phyloP scores from a whole-genome alignment of 306 rosid species.

The Begonia masoniana region DNA sequence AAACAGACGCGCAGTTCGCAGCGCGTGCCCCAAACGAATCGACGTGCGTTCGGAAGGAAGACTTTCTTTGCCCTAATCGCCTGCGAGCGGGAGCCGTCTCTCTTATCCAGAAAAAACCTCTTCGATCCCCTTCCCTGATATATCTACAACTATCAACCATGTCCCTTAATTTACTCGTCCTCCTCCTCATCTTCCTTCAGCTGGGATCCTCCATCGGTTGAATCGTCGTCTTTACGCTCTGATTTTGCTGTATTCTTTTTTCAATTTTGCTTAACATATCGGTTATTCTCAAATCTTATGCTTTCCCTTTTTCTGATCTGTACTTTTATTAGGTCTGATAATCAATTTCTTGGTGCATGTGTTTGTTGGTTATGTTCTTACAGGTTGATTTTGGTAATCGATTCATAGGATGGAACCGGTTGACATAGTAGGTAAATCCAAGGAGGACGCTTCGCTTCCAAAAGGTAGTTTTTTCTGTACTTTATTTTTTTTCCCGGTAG shows the following conservation, averaged over 20 bases:
- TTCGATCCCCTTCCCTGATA: conserved; percentile 22
- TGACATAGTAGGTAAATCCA: conserved; percentile 84
- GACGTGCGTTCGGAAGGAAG: not conserved
- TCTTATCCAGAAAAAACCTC: conserved; percentile 44
- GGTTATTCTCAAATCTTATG: conserved; percentile 18
- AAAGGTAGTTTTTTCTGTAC: conserved; percentile 38
- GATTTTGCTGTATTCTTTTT: not conserved
- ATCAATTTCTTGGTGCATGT: not conserved
- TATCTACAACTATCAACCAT: conserved; percentile 39
- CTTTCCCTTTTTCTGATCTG: not conserved
- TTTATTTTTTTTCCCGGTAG: not conserved
- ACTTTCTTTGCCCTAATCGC: conserved; percentile 39
- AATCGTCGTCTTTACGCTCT: conserved; percentile 15
- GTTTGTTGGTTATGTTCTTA: not conserved
- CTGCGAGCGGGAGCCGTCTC: conserved; percentile 49
- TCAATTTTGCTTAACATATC: conserved; percentile 8
- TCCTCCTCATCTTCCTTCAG: conserved; percentile 20
- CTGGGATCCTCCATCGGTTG: conserved; percentile 36
- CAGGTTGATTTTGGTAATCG: not conserved
- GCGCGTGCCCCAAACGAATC: not conserved
- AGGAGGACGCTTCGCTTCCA: conserved; percentile 89
- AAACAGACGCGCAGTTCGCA: not conserved
- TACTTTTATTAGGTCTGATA: not conserved
- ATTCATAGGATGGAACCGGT: conserved; percentile 54
- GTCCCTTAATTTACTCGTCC: conserved; percentile 19